Conservation (phyloP, 495 filamentous ascomycete genomes). For the Daldinia loculata region DNA sequence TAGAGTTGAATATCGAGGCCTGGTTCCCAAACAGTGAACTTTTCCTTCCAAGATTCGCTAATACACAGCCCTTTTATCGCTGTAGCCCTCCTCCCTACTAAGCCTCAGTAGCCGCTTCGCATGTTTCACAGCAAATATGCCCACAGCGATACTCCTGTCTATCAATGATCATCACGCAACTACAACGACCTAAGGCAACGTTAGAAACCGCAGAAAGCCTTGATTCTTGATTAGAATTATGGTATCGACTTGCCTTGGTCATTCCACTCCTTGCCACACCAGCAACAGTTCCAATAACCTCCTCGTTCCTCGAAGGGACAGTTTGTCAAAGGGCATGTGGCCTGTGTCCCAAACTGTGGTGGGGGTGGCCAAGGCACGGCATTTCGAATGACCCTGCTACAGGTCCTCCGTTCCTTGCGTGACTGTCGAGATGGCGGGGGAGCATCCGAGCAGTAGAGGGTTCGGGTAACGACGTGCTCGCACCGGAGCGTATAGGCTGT, state of each 20-base stretch:
- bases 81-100: slow-evolving; percentile 7
- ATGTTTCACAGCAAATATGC: slow-evolving; percentile 52
- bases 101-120: slow-evolving; percentile 45
- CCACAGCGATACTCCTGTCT: slow-evolving; percentile 51
- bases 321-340: slow-evolving; percentile 46
- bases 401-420: slow-evolving; percentile 42
- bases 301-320: slow-evolving; percentile 52
- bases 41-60: slow-evolving; percentile 4
- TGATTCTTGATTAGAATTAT: background rate
- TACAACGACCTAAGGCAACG: slow-evolving; percentile 46
- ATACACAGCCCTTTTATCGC: slow-evolving; percentile 1
- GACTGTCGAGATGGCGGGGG: slow-evolving; percentile 35
- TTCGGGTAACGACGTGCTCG: slow-evolving; percentile 49
- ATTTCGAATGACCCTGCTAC: slow-evolving; percentile 46
- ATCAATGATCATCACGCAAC: slow-evolving; percentile 53
- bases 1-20: background rate
- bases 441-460: slow-evolving; percentile 49
- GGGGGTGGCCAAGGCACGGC: slow-evolving; percentile 51
- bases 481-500: slow-evolving; percentile 50
- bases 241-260: slow-evolving; percentile 37
- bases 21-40: background rate
- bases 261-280: slow-evolving; percentile 54
- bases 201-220: slow-evolving; percentile 5
- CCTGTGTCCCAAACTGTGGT: slow-evolving; percentile 42
- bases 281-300: slow-evolving; percentile 54